Evolutionary conservation across 305 asterid genomes (phyloP), one percentile per base, ranked within the genome.

Genomic region (Caryopteris hybrid): DNA sequence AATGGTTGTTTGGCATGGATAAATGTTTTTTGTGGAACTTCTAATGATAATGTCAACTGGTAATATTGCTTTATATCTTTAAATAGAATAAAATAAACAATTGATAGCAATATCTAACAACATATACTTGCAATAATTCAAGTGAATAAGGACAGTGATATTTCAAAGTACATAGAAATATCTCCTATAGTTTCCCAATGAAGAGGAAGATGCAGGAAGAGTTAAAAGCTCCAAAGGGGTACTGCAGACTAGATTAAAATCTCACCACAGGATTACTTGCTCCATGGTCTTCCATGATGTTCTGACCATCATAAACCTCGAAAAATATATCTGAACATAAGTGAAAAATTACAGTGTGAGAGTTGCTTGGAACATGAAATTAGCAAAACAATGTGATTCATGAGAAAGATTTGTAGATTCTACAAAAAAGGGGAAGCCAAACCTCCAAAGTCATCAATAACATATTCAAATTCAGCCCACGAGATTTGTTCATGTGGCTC

Each of bases 201-300:
- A 64, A 50, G 27, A 47, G 20, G 67, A 71, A 58, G 62, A 68
- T 23, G 20, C 43, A 20, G 33, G 11, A 21, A 67, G 67, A 54
- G 45, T 16, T 16, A 69, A 31, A 20, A 58, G 10, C 8, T 68
- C 25, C 47, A 11, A 20, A 70, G 41, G 41, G 38, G 39, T 38
- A 12, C 18, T 29, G 41, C 34, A 52, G 33, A 25, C 64, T 48
- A 65, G 75, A 62, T 43, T 63, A 85, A 72, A 73, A 75, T 56
- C 86, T 79, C 80, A 90, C 96, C 89, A 86, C 96, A 46, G 95
- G 89, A 74, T 83, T 88, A 74, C 82, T 79, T 70, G 93, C 86
- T 71, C 84, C 93, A 61, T 69, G 82, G 66, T 90, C 93, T 80
- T 69, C 86, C 80, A 90, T 71, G 82, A 90, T 84, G 79, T 88